These are phyloP conservation scores for Solanum pinnatisectum DNA, from an alignment of 257 asterid species.

Conservation along the genomic window DNA sequence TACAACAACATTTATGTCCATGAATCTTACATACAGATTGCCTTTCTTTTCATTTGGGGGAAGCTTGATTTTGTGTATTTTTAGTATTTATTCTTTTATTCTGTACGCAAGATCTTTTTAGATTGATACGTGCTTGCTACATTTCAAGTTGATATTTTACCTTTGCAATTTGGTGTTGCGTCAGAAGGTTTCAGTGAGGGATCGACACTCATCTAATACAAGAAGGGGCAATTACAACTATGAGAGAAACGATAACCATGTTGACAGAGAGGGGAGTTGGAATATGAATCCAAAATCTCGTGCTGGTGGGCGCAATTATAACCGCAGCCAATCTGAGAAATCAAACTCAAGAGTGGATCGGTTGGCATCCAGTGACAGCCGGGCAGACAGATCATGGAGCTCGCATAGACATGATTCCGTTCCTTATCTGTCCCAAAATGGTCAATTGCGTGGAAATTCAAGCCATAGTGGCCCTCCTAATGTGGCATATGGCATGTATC, in stretches of 20 bases:
- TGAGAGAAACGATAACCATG: slow-evolving; percentile 53
- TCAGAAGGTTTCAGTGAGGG: slow-evolving; percentile 65
- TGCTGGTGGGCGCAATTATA: slow-evolving; percentile 45
- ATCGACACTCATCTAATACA: slow-evolving; percentile 52
- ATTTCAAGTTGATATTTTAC: not conserved
- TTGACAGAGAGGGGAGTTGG: slow-evolving; percentile 82
- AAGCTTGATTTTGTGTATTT: not conserved
- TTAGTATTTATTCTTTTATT: not conserved
- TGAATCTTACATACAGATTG: not conserved
- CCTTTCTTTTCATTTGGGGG: not conserved
- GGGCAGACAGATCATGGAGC: slow-evolving; percentile 58
- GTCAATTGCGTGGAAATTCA: slow-evolving; percentile 44
- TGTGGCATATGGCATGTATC: slow-evolving; percentile 51
- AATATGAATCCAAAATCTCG: slow-evolving; percentile 54
- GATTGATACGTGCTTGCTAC: not conserved
- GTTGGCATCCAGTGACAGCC: slow-evolving; percentile 40
- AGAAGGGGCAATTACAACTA: slow-evolving; percentile 73
- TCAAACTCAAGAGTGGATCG: slow-evolving; percentile 55
- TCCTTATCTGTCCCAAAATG: slow-evolving; percentile 58
- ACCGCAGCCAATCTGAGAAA: slow-evolving; percentile 63
- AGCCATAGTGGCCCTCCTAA: slow-evolving; percentile 44
- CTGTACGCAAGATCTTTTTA: not conserved
- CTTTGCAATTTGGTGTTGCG: slow-evolving; percentile 13
- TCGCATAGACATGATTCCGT: slow-evolving; percentile 23
- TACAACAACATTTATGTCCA: not conserved